Base-by-base conservation (phyloP, 1,139 yeast species). In the Yamadazyma atmosphaerica region DNA sequence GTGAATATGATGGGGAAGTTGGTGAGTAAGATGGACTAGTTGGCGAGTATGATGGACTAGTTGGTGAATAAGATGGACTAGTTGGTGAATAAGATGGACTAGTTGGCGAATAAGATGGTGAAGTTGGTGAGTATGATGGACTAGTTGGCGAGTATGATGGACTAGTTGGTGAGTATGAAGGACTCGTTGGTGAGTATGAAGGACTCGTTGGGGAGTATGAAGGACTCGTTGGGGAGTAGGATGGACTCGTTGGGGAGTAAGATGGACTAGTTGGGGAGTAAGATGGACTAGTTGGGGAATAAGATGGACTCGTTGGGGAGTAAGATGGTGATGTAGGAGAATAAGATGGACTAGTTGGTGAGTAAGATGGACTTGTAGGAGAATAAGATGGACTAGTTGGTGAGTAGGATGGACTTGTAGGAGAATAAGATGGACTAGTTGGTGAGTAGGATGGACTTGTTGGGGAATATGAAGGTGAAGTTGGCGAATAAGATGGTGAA, bases 131-230 rank as follows among this genome's bases (percentile, higher is more conserved):
- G 45, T 64, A 63, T 30, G 46, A 41, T 37, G 72, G 71, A 12
- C 81, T 74, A 0, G 88, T 81, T 34, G 86, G 86, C 1, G 76
- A 64, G 56, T 81, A 81, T 3, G 65, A 55, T 38, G 82, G 82
- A 2, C 77, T 67, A 0, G 82, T 77, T 36, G 82, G 81, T 1
- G 71, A 61, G 50, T 71, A 69, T 22, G 56, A 43, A 47, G 94
- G 92, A 1, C 85, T 77, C 0, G 92, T 83, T 39, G 95, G 88
- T 1, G 77, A 66, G 55, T 81, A 81, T 2, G 65, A 51, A 47
- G 94, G 94, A 2, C 87, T 79, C 0, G 95, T 83, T 41, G 94
- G 94, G 0, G 81, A 72, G 60, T 83, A 84, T 8, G 65, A 52
- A 52, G 88, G 88, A 1, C 81, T 74, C 0, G 90, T 83, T 39